A percentile compares a stretch with the other conserved stretches of the same genome.
phyloP scores from a whole-genome alignment of 768 basidiomycete genomes.

The Hypsizygus marmoreus region DNA sequence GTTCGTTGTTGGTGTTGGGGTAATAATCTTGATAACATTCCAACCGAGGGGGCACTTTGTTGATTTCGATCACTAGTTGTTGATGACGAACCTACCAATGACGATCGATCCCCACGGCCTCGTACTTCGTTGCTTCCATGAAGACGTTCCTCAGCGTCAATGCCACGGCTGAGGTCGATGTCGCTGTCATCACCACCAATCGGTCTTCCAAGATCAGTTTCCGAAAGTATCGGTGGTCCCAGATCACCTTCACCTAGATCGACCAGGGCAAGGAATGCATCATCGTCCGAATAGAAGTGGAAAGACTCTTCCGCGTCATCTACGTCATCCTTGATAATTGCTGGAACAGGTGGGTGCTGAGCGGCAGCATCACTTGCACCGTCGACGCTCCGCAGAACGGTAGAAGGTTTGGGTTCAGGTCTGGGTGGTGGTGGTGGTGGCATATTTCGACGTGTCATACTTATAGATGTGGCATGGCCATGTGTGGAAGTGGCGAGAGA shows the following conservation, averaged over 20 bases:
- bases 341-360: slow-evolving; percentile 7
- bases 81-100: too few species aligned
- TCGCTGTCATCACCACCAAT: slow-evolving; percentile 37
- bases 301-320: slow-evolving; percentile 40
- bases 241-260: slow-evolving; percentile 52
- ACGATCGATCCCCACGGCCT: slow-evolving; percentile 8
- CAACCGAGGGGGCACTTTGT: background rate
- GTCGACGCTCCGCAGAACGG: too few species aligned
- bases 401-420: too few species aligned
- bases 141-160: slow-evolving; percentile 44
- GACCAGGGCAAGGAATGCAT: slow-evolving; percentile 59
- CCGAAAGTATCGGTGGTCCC: slow-evolving; percentile 42
- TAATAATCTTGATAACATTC: slow-evolving; percentile 4
- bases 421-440: too few species aligned
- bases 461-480: too few species aligned
- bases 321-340: slow-evolving; percentile 6
- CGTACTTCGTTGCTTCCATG: slow-evolving; percentile 12
- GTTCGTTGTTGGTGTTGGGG: too few species aligned
- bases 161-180: slow-evolving; percentile 34
- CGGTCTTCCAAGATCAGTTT: slow-evolving; percentile 43
- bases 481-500: too few species aligned
- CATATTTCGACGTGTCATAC: too few species aligned
- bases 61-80: background rate
- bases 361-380: too few species aligned
- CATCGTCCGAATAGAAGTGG: slow-evolving; percentile 65